Evolutionary conservation across 2,329 filamentous ascomycete genomes (phyloP), one percentile per base, ranked within the genome.

Genomic region (Cercospora sp.): DNA sequence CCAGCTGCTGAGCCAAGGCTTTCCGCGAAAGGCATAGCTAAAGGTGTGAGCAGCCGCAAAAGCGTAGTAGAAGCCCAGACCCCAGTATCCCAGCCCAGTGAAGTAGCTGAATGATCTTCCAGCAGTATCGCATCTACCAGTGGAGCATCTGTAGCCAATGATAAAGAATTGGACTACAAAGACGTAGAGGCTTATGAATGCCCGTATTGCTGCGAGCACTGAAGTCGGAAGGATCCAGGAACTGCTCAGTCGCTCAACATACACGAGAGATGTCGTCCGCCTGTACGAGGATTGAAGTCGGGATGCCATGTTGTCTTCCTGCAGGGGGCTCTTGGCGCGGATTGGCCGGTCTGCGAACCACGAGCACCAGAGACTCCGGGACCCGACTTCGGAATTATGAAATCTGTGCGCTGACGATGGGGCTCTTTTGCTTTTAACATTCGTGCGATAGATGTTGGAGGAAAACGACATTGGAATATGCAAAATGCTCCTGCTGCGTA

Each of bases 21-120:
- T 75, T 7, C 80, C 80, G 2, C 76, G 78, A 10, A 78, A 66
- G 75, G 78, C 80, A 81, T 94, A 95, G 59, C 84, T 85, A 63
- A 87, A 81, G 5, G 91, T 93, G 82, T 96, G 92, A 18, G 87
- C 70, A 18, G 90, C 84, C 1, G 90, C 84, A 75, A 89, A 82
- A 66, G 89, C 83, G 77, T 90, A 90, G 83, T 96, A 97, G 81
- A 94, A 94, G 26, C 87, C 89, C 40, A 94, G 81, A 1, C 91
- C 91, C 91, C 91, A 95, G 84, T 90, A 95, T 9, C 90, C 92
- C 67, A 95, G 82, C 75, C 89, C 84, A 30, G 93, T 96, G 82
- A 97, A 96, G 84, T 88, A 96, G 74, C 89, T 92, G 82, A 96
- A 95, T 57, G 85, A 85, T 57, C 83, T 80, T 63, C 83, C 81